These are phyloP conservation scores for Collybia nuda DNA, from an alignment of 768 basidiomycete species.

Conservation along the genomic window DNA sequence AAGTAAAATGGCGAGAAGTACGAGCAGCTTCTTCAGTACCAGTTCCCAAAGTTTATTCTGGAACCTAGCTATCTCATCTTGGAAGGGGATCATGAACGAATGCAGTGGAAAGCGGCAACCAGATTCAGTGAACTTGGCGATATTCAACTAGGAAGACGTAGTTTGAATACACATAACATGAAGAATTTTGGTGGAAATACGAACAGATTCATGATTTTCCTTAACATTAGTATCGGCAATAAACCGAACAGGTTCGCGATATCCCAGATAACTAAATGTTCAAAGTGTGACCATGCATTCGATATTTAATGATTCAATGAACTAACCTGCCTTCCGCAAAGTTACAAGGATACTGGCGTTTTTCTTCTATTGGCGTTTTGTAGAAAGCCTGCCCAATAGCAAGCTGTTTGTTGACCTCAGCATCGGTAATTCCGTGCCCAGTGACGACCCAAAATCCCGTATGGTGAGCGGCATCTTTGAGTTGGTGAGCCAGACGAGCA, in stretches of 20 bases:
- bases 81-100: conserved; percentile 23
- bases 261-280: conserved; percentile 32
- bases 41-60: conserved; percentile 27
- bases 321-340: conserved; percentile 30
- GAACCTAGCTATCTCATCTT: conserved; percentile 27
- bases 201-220: conserved; percentile 34
- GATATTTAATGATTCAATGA: neutral
- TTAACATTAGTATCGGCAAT: conserved; percentile 32
- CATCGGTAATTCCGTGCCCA: conserved; percentile 36
- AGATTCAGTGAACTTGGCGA: conserved; percentile 30
- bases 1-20: conserved; percentile 37
- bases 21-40: conserved; percentile 26
- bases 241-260: conserved; percentile 30
- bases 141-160: conserved; percentile 21
- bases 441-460: conserved; percentile 43
- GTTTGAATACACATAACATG: too few species aligned
- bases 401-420: conserved; percentile 32
- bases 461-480: conserved; percentile 35
- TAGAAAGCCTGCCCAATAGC: conserved; percentile 36
- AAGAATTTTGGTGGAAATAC: neutral
- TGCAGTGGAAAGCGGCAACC: conserved; percentile 16
- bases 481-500: conserved; percentile 26
- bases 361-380: conserved; percentile 32
- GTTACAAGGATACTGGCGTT: conserved; percentile 27
- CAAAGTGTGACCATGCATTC: too few species aligned